phyloP scores from a whole-genome alignment of 192 early-diverging fungal species.

The Mortierella claussenii region DNA sequence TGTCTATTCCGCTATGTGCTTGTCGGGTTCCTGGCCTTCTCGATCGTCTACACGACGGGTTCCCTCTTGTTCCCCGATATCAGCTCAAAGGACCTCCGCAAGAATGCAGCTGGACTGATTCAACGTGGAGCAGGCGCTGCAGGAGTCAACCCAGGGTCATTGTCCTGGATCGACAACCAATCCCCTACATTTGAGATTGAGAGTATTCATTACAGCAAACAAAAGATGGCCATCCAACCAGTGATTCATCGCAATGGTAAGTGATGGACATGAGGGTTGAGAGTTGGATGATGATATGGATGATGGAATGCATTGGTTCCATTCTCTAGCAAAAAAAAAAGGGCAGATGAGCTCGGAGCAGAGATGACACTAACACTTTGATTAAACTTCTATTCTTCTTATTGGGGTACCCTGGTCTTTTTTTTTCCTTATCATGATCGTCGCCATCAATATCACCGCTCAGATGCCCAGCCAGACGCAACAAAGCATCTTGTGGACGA shows the following conservation, averaged over 20 bases:
- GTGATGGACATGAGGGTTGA: too few species aligned
- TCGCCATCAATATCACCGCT: too few species aligned
- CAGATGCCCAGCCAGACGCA: too few species aligned
- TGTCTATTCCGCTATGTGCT: constrained; percentile 46
- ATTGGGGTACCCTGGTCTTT: constrained; percentile 1
- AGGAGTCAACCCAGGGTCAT: constrained; percentile 16
- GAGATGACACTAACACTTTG: neutral
- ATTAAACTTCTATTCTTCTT: neutral
- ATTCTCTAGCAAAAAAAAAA: too few species aligned
- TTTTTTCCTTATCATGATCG: too few species aligned
- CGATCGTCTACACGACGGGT: constrained; percentile 31
- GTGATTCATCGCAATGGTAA: constrained; percentile 13
- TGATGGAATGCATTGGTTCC: too few species aligned
- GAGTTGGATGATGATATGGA: too few species aligned
- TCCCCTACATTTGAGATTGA: constrained; percentile 42
- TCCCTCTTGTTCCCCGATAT: constrained; percentile 34
- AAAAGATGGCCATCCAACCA: constrained; percentile 36
- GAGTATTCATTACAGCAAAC: constrained; percentile 32
- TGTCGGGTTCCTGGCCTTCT: constrained; percentile 33
- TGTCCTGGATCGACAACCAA: constrained; percentile 38
- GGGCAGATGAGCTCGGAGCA: too few species aligned
- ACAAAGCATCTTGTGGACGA: constrained; percentile 48
- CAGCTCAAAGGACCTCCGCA: constrained; percentile 44
- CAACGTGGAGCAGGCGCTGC: constrained; percentile 45
- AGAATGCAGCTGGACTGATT: constrained; percentile 56